Evolutionary conservation across 1,284 basidiomycete genomes (phyloP), one percentile per base, ranked within the genome.

Genomic region (Leucoagaricus sp.): DNA sequence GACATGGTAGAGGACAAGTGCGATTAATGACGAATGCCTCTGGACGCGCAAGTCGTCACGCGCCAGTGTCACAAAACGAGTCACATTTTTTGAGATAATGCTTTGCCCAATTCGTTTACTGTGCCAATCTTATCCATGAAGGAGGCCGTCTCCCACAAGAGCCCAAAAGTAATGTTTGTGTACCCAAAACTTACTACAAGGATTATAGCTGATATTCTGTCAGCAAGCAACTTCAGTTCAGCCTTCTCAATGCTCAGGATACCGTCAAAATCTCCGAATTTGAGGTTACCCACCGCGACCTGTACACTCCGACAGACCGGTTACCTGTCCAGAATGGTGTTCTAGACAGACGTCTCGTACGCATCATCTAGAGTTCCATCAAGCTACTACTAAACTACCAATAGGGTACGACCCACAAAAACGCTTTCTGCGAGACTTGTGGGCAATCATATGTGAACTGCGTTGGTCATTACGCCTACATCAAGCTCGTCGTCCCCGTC

Each of bases 381-480:
- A 28, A 33, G 33, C 15, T 15, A 8, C 36, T 53, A 46, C 61
- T 49, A 38, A 15, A 38, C 13, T 28, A 8, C 21, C 44, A 36
- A 44, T 64, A 96, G 94, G 97, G 97, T 45, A 96, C 96, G 1
- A 94, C 94, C 42, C 95, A 98, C 70, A 99, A 99, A 77, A 85
- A 81, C 60, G 85, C 91, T 9, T 91, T 87, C 63, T 99, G 97
- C 73, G 91, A 96, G 71, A 99, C 97, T 0, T 99, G 97, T 68
- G 94, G 94, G 13, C 85, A 95, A 61, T 87, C 87, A 41, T 89
- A 94, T 57, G 91, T 95, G 2, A 94, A 98, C 63, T 99, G 97
- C 70, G 96, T 98, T 5, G 97, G 97, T 1, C 96, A 98, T 72
- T 98, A 96, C 72, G 96, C 95, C 6, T 97, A 96, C 75, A 96